Conservation (phyloP, 257 asterid genomes). For the Apocynum venetum region DNA sequence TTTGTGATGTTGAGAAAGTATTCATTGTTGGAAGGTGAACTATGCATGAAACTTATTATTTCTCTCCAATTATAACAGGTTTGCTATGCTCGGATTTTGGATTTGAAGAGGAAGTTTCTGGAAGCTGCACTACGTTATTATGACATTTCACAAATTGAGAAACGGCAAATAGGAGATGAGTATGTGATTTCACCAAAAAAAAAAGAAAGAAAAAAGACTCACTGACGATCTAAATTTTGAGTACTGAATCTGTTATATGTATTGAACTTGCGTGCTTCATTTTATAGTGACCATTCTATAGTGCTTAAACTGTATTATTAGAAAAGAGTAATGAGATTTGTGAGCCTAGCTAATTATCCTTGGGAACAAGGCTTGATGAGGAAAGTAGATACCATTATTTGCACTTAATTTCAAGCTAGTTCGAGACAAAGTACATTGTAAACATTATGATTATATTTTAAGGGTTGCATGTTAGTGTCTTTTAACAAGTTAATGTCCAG, state of each 20-base stretch:
- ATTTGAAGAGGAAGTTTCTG: conserved; percentile 92
- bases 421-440: background rate
- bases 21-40: background rate
- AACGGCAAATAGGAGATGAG: conserved; percentile 96
- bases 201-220: background rate
- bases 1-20: conserved; percentile 6
- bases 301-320: background rate
- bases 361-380: background rate
- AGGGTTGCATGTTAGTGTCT: background rate
- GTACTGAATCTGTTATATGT: background rate
- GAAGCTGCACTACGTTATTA: conserved; percentile 99
- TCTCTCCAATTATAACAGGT: conserved; percentile 46
- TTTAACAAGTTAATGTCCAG: background rate
- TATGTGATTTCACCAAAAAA: conserved; percentile 32
- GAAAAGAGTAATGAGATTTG: background rate
- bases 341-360: background rate
- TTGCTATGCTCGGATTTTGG: conserved; percentile 93
- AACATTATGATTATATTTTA: background rate
- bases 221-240: background rate
- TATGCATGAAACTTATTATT: conserved; percentile 2
- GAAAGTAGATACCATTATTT: background rate
- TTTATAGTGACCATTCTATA: background rate
- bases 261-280: too few relatives aligned
- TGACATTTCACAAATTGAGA: conserved; percentile 95
- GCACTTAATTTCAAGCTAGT: too few relatives aligned